A percentile compares a stretch with the other conserved stretches of the same genome.
Conservation (phyloP, 228 moss, liverwort and hornwort species). For the Sphagnum magellanicum region DNA sequence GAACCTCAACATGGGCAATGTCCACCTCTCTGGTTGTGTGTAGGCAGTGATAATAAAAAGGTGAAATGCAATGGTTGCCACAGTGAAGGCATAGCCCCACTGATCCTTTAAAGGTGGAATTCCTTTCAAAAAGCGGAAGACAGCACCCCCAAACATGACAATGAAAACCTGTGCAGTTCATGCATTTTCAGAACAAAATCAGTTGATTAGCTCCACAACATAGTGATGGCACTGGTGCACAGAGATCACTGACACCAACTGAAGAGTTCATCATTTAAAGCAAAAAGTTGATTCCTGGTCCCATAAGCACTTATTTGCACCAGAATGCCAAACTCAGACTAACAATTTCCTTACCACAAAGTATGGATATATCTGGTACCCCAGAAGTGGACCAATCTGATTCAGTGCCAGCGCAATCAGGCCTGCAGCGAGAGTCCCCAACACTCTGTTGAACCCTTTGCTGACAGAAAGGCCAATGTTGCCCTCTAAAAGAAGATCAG, state of each 20-base stretch:
- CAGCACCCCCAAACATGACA: slow-evolving; percentile 62
- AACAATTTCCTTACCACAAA: slow-evolving; percentile 47
- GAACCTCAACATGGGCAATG: slow-evolving; percentile 73
- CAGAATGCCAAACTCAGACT: no score
- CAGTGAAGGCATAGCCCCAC: slow-evolving; percentile 93
- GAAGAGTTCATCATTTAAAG: no score
- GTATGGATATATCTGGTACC: slow-evolving; percentile 47
- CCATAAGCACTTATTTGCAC: no score
- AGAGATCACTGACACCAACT: no score
- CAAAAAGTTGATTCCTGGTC: no score
- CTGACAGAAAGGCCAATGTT: slow-evolving; percentile 89
- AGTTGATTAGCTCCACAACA: no score
- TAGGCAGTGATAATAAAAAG: slow-evolving; percentile 66
- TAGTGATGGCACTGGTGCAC: no score
- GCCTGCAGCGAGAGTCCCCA: slow-evolving; percentile 87
- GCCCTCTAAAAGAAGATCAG: slow-evolving; percentile 81
- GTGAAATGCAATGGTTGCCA: slow-evolving; percentile 90
- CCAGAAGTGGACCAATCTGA: slow-evolving; percentile 68
- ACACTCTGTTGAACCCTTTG: slow-evolving; percentile 89
- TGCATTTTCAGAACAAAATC: neutral
- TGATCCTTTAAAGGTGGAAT: slow-evolving; percentile 87
- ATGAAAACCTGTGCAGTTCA: slow-evolving; percentile 64
- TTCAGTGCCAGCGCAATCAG: slow-evolving; percentile 61
- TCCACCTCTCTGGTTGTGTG: slow-evolving; percentile 70
- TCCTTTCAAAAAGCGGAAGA: slow-evolving; percentile 78